Evolutionary conservation across 2,329 filamentous ascomycete genomes (phyloP).

Genomic region (Capronia epimyces): DNA sequence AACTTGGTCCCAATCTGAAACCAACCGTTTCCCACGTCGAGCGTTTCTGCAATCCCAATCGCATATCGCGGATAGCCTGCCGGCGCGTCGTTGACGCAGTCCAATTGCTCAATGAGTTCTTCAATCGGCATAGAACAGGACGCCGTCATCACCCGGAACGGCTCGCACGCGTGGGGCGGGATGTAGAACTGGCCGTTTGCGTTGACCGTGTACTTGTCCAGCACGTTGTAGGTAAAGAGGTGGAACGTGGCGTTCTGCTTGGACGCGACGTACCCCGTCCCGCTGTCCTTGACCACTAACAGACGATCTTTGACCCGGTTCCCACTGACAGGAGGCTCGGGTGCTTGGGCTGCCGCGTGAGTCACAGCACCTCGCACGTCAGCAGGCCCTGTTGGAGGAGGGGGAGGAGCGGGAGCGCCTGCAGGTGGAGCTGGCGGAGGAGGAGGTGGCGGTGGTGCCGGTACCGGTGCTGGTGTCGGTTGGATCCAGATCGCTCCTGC

Average conservation of each 20-base stretch:
- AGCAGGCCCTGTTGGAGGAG: background rate
- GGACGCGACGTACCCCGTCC: conserved; percentile 18
- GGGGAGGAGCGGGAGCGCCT: conserved; percentile 11
- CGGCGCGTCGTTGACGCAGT: conserved; percentile 45
- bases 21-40: conserved; percentile 51
- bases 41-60: conserved; percentile 53
- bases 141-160: conserved; percentile 54
- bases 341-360: conserved; percentile 14
- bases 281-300: conserved; percentile 19
- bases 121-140: conserved; percentile 44
- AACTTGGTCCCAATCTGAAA: conserved; percentile 57
- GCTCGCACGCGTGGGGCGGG: conserved; percentile 47
- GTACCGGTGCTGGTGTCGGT: too few species aligned
- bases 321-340: conserved; percentile 24
- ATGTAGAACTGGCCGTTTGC: conserved; percentile 36
- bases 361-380: conserved; percentile 10
- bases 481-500: conserved; percentile 12
- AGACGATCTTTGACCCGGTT: conserved; percentile 27
- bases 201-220: conserved; percentile 21
- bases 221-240: conserved; percentile 35
- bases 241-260: conserved; percentile 31
- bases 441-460: conserved; percentile 1
- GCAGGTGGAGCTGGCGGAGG: conserved; percentile 5
- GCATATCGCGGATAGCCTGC: conserved; percentile 25
- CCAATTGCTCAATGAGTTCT: conserved; percentile 56